Percentiles rank a stretch among this genome's conserved stretches.
These are phyloP conservation scores for Ambrosia hybrid DNA, from an alignment of 140 eudicot genomes.

Conservation along the genomic window DNA sequence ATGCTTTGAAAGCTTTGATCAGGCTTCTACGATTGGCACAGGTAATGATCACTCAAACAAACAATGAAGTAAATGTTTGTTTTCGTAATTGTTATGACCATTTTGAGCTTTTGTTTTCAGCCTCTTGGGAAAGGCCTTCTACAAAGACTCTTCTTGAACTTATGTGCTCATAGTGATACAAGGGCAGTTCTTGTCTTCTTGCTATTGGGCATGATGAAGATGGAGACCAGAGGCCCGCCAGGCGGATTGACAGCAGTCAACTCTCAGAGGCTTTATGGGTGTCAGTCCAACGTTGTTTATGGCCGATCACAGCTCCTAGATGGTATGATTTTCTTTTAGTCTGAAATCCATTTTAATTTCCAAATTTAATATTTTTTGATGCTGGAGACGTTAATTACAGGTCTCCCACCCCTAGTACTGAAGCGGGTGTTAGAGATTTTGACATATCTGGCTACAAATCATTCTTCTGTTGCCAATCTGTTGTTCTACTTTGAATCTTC, in stretches of 20 bases:
- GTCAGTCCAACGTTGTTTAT: conserved; percentile 68
- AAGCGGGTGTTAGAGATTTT: conserved; percentile 83
- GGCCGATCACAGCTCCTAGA: conserved; percentile 84
- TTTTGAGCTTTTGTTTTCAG: conserved; percentile 31
- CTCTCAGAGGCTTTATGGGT: conserved; percentile 38
- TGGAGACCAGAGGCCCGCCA: conserved; percentile 55
- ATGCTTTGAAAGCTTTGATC: conserved; percentile 75
- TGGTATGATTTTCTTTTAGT: conserved; percentile 42
- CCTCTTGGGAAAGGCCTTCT: conserved; percentile 95
- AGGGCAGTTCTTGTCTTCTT: conserved; percentile 69
- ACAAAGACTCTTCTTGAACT: conserved; percentile 83
- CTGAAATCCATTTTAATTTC: background rate
- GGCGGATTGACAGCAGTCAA: conserved; percentile 51
- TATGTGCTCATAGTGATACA: conserved; percentile 78
- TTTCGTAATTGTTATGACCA: conserved; percentile 9
- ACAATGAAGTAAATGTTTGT: background rate
- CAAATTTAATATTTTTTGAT: conserved; percentile 12
- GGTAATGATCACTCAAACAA: conserved; percentile 39
- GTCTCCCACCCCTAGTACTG: conserved; percentile 93
- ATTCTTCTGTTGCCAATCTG: conserved; percentile 77
- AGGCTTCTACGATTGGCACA: conserved; percentile 89
- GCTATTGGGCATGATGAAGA: conserved; percentile 76
- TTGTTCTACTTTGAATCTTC: conserved; percentile 73
- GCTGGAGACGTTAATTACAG: conserved; percentile 40
- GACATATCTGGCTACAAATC: conserved; percentile 87